phyloP scores from a whole-genome alignment of 345 rosid species.

The Anastatica hierochuntica region DNA sequence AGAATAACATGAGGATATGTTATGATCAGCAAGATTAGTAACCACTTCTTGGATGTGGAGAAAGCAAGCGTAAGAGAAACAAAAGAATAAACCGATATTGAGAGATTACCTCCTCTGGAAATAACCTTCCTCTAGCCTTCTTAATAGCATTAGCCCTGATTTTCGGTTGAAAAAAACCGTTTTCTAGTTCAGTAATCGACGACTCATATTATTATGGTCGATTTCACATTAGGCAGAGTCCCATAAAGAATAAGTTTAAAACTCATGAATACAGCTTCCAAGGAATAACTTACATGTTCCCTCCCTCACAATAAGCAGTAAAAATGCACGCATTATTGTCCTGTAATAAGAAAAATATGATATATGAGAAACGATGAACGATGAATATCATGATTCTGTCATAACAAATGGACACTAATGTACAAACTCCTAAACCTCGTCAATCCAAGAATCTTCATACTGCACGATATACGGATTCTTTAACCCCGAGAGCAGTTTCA shows the following conservation, averaged over 20 bases:
- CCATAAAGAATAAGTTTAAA: not conserved
- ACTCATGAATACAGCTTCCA: not conserved
- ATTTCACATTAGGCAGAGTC: not conserved
- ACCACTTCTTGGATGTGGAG: not conserved
- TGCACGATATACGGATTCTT: constrained; percentile 69
- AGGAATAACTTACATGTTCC: constrained; percentile 68
- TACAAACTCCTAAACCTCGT: constrained; percentile 42
- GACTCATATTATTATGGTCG: not conserved
- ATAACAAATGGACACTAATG: not conserved
- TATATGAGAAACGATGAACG: constrained; percentile 5
- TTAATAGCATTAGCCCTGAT: constrained; percentile 73
- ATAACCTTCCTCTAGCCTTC: constrained; percentile 73
- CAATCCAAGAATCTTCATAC: constrained; percentile 91
- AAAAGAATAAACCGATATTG: constrained; percentile 5
- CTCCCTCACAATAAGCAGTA: constrained; percentile 75
- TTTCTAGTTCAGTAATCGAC: not conserved
- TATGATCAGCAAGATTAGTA: constrained; percentile 4
- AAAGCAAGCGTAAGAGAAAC: constrained; percentile 14
- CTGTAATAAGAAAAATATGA: constrained; percentile 28
- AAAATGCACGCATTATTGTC: constrained; percentile 67
- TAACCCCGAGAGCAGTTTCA: constrained; percentile 65
- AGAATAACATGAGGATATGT: not conserved
- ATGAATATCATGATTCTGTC: not conserved
- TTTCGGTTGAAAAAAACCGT: not conserved
- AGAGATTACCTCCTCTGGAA: constrained; percentile 72